Evolutionary conservation across 108 stramenopile genomes (phyloP).

Genomic region (Pseudonitzschia multiseries): DNA sequence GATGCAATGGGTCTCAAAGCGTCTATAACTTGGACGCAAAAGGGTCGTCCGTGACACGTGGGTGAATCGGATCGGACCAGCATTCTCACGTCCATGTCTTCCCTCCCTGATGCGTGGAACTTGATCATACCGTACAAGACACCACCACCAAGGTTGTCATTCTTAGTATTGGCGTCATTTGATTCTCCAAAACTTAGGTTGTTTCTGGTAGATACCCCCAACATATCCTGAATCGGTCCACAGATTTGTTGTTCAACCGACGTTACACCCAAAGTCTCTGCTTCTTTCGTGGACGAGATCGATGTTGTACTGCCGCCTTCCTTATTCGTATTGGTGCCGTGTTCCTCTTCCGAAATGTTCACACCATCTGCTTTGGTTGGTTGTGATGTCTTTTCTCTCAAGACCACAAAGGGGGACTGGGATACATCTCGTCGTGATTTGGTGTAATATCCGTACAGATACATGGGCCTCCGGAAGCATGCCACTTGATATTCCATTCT

Average conservation of each 20-base stretch:
- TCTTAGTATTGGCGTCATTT: background rate
- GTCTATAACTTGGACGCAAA: slow-evolving; percentile 81
- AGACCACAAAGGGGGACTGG: slow-evolving; percentile 78
- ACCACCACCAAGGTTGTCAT: background rate
- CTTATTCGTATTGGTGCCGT: background rate
- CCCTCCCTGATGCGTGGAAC: slow-evolving; percentile 88
- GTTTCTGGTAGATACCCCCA: slow-evolving; percentile 67
- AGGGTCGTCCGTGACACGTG: slow-evolving; percentile 62
- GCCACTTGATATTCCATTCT: slow-evolving; percentile 42
- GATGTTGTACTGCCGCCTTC: background rate
- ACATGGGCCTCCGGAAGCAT: slow-evolving; percentile 68
- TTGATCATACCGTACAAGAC: slow-evolving; percentile 73
- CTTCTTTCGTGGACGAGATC: slow-evolving; percentile 9
- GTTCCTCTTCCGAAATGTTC: background rate
- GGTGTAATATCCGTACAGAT: slow-evolving; percentile 67
- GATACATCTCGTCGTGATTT: slow-evolving; percentile 72
- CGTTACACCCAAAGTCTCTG: slow-evolving; percentile 55
- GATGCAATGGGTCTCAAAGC: slow-evolving; percentile 43
- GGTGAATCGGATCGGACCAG: slow-evolving; percentile 49
- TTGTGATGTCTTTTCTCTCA: slow-evolving; percentile 15
- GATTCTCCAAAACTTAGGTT: slow-evolving; percentile 28
- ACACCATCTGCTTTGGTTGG: background rate
- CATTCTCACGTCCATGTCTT: slow-evolving; percentile 93
- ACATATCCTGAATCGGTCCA: slow-evolving; percentile 34
- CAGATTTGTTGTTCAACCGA: slow-evolving; percentile 84